Conservation (phyloP, 2,329 filamentous ascomycete genomes). For the Aspergillus neoniger region DNA sequence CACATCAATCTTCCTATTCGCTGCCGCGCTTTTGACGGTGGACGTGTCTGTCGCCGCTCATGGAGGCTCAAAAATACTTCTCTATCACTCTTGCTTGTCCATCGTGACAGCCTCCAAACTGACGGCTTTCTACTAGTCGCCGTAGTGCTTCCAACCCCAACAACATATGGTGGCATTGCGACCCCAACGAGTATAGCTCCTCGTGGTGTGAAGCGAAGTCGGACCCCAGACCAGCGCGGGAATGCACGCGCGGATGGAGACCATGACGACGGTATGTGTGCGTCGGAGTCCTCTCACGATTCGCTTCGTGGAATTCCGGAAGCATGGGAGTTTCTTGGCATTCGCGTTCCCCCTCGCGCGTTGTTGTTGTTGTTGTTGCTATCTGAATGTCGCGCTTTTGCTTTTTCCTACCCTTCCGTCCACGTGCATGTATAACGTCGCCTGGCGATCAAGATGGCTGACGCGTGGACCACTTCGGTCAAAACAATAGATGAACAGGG, state of each 20-base stretch:
- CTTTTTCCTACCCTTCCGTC: conserved; percentile 7
- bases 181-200: conserved; percentile 50
- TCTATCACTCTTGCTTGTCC: conserved; percentile 18
- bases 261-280: conserved; percentile 73
- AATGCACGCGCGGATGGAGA: conserved; percentile 58
- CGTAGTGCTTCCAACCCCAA: conserved; percentile 36
- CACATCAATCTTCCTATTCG: conserved; percentile 6
- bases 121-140: conserved; percentile 39
- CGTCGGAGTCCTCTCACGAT: conserved; percentile 33
- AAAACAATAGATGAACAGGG: conserved; percentile 40
- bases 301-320: conserved; percentile 10
- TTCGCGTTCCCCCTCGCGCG: neutral
- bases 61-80: conserved; percentile 15
- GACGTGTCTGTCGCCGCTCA: conserved; percentile 8
- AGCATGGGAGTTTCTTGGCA: conserved; percentile 5
- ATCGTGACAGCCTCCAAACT: conserved; percentile 34
- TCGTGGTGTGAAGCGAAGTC: conserved; percentile 76
- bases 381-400: conserved; percentile 3
- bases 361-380: conserved; percentile 10
- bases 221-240: conserved; percentile 69
- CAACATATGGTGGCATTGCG: conserved; percentile 43
- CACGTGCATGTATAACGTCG: neutral
- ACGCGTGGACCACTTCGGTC: conserved; percentile 16
- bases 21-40: conserved; percentile 8
- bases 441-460: conserved; percentile 16